Evolutionary conservation across 805 yeast genomes (phyloP).

Genomic region (Yarrowia osloensis): DNA sequence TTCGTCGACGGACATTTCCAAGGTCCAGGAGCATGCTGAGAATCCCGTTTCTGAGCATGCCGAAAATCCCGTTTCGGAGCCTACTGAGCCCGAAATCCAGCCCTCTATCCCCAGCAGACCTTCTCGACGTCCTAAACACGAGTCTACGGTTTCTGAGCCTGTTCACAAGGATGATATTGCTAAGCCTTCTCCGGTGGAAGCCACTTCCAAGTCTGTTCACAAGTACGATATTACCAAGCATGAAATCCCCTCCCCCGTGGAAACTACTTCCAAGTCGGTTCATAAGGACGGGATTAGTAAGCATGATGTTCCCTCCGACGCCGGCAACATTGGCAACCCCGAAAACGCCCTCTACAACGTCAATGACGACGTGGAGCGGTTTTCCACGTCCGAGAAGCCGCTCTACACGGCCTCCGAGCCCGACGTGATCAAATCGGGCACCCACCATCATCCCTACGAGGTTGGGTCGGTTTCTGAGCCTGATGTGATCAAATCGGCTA

Average conservation of each 20-base stretch:
- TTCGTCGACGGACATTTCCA: not conserved
- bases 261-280: not conserved
- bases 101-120: not conserved
- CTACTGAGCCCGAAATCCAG: not conserved
- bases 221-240: too few species aligned
- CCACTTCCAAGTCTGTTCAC: not conserved
- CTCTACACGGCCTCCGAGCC: not conserved
- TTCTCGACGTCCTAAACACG: not conserved
- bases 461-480: constrained; percentile 7
- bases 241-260: not conserved
- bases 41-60: not conserved
- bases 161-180: not conserved
- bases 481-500: constrained; percentile 4
- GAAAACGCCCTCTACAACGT: not conserved
- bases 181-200: not conserved
- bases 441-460: constrained; percentile 4
- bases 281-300: not conserved
- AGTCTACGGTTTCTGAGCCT: not conserved
- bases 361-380: not conserved
- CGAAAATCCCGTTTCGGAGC: too few species aligned
- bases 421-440: constrained; percentile 6
- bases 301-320: too few species aligned
- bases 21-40: not conserved
- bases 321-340: not conserved
- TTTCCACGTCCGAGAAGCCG: not conserved